Evolutionary conservation across 2,329 filamentous ascomycete species (phyloP), one percentile per base, ranked within the genome.

Genomic region (Lachnellula suecica): DNA sequence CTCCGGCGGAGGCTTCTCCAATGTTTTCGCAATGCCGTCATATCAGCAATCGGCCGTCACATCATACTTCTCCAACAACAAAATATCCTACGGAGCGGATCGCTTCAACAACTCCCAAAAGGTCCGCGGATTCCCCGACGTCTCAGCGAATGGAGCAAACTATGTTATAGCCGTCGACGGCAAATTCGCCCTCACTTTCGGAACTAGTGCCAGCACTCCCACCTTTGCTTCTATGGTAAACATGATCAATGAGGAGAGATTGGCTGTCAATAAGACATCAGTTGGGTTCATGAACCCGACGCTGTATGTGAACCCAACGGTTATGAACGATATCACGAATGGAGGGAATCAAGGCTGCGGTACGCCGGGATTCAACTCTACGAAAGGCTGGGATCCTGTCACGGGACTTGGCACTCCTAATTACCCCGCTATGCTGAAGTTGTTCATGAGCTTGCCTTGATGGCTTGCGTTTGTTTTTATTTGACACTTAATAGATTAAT

Each of bases 1-100:
- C 74, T 85, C 81, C 20, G 84, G 85, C 15, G 74, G 84, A 52
- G 89, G 93, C 65, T 94, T 92, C 66, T 84, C 85, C 17, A 74
- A 59, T 75, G 78, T 66, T 62, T 77, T 42, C 74, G 74, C 4
- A 1, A 63, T 76, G 19, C 77, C 79, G 0, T 59, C 63, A 10
- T 81, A 80, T 63, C 79, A 81, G 53, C 60, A 68, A 15, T 57
- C 60, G 1, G 57, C 61, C 3, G 44, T 67, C 23, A 48, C 59
- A 4, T 47, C 59, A 1, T 68, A 66, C 50, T 67, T 63, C 44
- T 50, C 58, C 4, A 15, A 56, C 4, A 57, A 66, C 46, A 51
- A 59, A 19, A 63, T 63, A 4, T 47, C 57, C 5, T 63, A 60
- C 31, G 69, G 68, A 15, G 67, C 71, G 9, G 70, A 72, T 35